Base-by-base conservation (phyloP, 2,329 filamentous ascomycete genomes). In the Aspergillus versicolor region DNA sequence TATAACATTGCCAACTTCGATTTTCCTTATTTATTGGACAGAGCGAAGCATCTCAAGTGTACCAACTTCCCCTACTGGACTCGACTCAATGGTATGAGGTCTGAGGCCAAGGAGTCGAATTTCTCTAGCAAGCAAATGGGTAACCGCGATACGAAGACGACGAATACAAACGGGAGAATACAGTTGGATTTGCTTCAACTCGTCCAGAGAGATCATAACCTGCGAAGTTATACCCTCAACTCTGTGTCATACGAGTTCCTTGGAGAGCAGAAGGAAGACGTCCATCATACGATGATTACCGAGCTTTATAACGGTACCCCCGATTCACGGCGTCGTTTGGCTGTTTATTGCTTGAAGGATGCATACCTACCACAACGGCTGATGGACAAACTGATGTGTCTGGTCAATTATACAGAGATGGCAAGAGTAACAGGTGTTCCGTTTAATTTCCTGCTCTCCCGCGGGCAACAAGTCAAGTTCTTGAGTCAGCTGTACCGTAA, bases 331-430 rank as follows among this genome's bases (percentile, higher is more conserved):
- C 86, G 95, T 67, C 88, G 94, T 76, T 78, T 99, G 48, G 94
- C 94, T 1, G 85, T 99, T 1, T 99, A 99, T 79, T 99, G 94
- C 76, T 77, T 99, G 63, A 99, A 99, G 75, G 95, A 99, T 78
- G 94, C 94, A 0, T 99, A 96, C 68, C 81, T 99, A 3, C 94
- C 94, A 1, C 92, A 97, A 70, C 81, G 95, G 58, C 76, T 99
- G 51, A 92, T 99, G 87, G 94, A 99, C 71, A 99, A 99, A 74
- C 81, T 99, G 24, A 97, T 96, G 70, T 97, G 94, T 75, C 81
- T 99, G n/a, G 90, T 96, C 76, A 99, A 99, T 73, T 97, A 97
- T 70, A 97, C 94, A 0, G 94, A 99, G 77, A 99, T 99, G 94
- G 93, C 94, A 57, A 94, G 94, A 85, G 94, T 99, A 76, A 99